Evolutionary conservation across 2,329 filamentous ascomycete species (phyloP), one percentile per base, ranked within the genome.

Genomic region (Raffaelea ambrosiae): DNA sequence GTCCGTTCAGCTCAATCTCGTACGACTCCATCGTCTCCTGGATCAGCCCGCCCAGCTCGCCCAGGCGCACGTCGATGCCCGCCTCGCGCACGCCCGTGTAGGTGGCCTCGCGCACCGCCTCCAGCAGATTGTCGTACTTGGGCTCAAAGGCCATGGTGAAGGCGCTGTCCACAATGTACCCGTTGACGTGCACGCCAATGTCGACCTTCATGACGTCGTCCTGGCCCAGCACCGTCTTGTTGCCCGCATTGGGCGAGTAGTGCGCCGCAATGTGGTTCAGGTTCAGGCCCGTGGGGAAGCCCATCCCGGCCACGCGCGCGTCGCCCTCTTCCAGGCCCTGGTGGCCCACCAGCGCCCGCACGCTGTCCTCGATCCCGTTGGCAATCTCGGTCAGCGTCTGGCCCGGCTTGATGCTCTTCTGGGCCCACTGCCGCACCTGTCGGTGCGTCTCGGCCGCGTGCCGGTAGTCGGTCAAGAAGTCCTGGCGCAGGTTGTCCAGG

Each of bases 21-120:
- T 91, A 93, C 65, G 86, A 90, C 69, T 95, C 89, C 88, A 95
- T 95, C 23, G 84, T 79, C 67, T 95, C 88, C 67, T 95, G 89
- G 58, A 95, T 91, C 18, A 80, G 75, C 10, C 79, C 85, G 51
- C 89, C 87, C 54, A 95, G 86, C 59, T 95, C 88, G 54, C 85
- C 83, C 58, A 96, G 83, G 48, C 90, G 83, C 42, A 88, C 89
- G 62, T 96, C 90, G 59, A 96, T 95, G 58, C 90, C 90, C 5
- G 90, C 89, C 71, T 94, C 86, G 73, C 81, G 83, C 60, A 96
- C 77, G 60, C 91, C 91, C 55, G 90, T 94, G 65, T 89, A 86
- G 49, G 86, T 90, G 14, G 86, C 84, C 49, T 79, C 85, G 65
- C 80, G 81, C 50, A 89, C 86, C 3, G 86, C 82, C 40, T 76